phyloP scores from a whole-genome alignment of 805 yeast species.

The Candida argentea region DNA sequence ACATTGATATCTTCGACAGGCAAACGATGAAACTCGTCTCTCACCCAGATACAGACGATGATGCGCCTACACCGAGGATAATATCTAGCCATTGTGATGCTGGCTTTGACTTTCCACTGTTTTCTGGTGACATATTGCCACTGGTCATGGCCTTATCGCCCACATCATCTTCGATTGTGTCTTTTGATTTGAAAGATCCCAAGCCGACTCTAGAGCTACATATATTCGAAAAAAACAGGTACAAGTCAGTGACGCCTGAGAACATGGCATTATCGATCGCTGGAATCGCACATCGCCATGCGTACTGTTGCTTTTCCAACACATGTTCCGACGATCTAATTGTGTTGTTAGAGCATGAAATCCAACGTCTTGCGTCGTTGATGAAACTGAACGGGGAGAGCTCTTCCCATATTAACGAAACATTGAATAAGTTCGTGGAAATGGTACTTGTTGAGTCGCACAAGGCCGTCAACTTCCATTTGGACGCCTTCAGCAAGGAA shows the following conservation, averaged over 20 bases:
- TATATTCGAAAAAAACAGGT: conserved; percentile 11
- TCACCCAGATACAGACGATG: conserved; percentile 1
- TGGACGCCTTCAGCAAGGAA: conserved; percentile 56
- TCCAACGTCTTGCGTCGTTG: conserved; percentile 13
- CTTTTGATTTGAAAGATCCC: conserved; percentile 9
- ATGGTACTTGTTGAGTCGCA: conserved; percentile 58
- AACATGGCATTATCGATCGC: conserved; percentile 38
- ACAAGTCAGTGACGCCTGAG: conserved; percentile 13
- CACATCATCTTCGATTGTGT: conserved; percentile 33
- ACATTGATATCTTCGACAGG: conserved; percentile 36
- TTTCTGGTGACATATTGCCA: conserved; percentile 10
- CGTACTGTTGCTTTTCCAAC: conserved; percentile 61
- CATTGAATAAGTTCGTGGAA: conserved; percentile 19
- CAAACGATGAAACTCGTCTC: conserved; percentile 14
- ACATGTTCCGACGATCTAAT: conserved; percentile 62
- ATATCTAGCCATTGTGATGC: conserved; percentile 40
- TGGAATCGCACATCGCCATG: conserved; percentile 56
- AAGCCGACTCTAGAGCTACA: conserved; percentile 9
- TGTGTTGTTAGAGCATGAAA: conserved; percentile 41
- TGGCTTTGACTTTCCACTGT: conserved; percentile 41
- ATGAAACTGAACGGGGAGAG: conserved; percentile 1
- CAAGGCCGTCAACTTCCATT: conserved; percentile 60
- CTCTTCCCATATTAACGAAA: conserved; percentile 6
- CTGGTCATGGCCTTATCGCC: conserved; percentile 39
- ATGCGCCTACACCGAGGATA: conserved; percentile 15